phyloP scores from a whole-genome alignment of 1,284 basidiomycete species.

The Leccinum pachyderme region DNA sequence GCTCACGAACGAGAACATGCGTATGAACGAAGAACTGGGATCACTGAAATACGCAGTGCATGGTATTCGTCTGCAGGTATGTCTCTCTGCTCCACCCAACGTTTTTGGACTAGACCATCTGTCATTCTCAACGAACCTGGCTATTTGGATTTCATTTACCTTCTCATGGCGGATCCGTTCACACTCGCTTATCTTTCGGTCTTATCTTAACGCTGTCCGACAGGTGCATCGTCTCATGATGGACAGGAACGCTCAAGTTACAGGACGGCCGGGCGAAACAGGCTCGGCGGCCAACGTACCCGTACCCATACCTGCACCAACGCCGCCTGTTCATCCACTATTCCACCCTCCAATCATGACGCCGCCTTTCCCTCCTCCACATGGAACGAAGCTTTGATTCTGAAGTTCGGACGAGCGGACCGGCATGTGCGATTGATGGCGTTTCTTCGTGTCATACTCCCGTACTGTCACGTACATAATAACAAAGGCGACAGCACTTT shows the following conservation, averaged over 20 bases:
- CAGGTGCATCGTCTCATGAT: conserved; percentile 65
- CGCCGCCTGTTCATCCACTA: conserved; percentile 19
- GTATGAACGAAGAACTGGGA: conserved; percentile 75
- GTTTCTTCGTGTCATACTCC: background rate
- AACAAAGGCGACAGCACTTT: background rate
- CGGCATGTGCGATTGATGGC: background rate
- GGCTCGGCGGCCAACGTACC: conserved; percentile 12
- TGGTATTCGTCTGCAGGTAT: conserved; percentile 78
- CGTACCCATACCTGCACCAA: conserved; percentile 25
- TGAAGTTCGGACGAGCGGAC: background rate
- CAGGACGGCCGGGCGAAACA: conserved; percentile 36
- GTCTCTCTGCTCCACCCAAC: conserved; percentile 15
- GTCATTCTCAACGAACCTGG: background rate
- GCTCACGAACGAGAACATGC: conserved; percentile 66
- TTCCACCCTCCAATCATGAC: conserved; percentile 35
- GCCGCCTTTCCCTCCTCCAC: conserved; percentile 30
- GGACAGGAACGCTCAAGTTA: conserved; percentile 59
- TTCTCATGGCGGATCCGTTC: conserved; percentile 9
- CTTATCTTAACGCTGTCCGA: conserved; percentile 16
- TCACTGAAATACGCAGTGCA: conserved; percentile 72
- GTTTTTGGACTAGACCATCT: conserved; percentile 4
- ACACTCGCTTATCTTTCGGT: conserved; percentile 13
- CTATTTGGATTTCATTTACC: conserved; percentile 8
- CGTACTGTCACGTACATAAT: conserved; percentile 24
- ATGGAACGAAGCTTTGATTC: conserved; percentile 31